Evolutionary conservation across 1,284 basidiomycete genomes (phyloP).

Genomic region (Sanghuangporus baumii): DNA sequence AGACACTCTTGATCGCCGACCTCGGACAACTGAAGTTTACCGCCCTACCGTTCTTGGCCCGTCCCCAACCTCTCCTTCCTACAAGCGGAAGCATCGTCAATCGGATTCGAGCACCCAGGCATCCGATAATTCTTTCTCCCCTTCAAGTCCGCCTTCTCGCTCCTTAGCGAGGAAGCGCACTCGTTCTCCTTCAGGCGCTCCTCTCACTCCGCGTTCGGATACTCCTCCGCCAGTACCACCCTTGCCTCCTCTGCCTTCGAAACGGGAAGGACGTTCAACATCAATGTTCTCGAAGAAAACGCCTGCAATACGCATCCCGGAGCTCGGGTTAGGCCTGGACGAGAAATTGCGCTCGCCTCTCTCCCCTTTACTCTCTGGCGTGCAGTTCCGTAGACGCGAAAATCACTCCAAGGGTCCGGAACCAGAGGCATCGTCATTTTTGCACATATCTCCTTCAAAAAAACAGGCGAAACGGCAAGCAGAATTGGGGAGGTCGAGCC

Average conservation of each 20-base stretch:
- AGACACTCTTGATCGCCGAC: not conserved
- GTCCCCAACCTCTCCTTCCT: not conserved
- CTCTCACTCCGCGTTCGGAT: not conserved
- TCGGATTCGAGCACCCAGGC: constrained; percentile 3
- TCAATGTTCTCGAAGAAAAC: constrained; percentile 6
- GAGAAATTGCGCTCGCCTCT: constrained; percentile 13
- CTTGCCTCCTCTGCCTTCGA: constrained; percentile 1
- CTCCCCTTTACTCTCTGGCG: not conserved
- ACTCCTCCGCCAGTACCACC: constrained; percentile 8
- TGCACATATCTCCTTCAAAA: constrained; percentile 10
- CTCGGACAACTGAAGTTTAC: constrained; percentile 5
- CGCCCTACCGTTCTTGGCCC: not conserved
- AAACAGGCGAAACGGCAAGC: not conserved
- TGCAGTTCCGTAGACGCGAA: not conserved
- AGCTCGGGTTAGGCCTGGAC: constrained; percentile 13
- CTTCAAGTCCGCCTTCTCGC: not conserved
- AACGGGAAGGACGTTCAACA: not conserved
- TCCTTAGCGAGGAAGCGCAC: constrained; percentile 3
- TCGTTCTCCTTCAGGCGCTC: constrained; percentile 7
- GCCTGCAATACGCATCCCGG: constrained; percentile 13
- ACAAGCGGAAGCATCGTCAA: constrained; percentile 9
- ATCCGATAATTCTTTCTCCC: not conserved
- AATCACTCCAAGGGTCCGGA: not conserved
- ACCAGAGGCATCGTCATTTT: constrained; percentile 3
- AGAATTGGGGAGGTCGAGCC: not conserved